These are phyloP conservation scores for Calocera cornea DNA, from an alignment of 768 basidiomycete genomes.

Conservation along the genomic window DNA sequence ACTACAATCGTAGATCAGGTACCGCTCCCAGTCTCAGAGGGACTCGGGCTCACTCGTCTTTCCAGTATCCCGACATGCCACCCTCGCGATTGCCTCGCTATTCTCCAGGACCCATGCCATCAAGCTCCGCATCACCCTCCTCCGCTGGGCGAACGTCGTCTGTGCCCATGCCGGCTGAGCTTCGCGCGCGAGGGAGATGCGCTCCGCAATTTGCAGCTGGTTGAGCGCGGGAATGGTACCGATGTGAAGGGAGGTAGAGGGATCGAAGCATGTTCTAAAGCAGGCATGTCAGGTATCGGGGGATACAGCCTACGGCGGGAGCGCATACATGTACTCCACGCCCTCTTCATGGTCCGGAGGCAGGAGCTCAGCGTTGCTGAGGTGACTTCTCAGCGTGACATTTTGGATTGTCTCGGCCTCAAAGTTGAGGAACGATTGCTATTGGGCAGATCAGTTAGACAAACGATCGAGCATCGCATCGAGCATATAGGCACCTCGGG, in stretches of 20 bases:
- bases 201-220: slow-evolving; percentile 52
- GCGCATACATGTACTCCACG: background rate
- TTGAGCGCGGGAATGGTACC: slow-evolving; percentile 65
- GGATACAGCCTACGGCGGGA: slow-evolving; percentile 13
- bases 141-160: slow-evolving; percentile 64
- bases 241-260: slow-evolving; percentile 73
- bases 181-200: slow-evolving; percentile 47
- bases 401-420: slow-evolving; percentile 39
- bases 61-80: slow-evolving; percentile 86
- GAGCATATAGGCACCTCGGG: slow-evolving; percentile 38
- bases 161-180: slow-evolving; percentile 65
- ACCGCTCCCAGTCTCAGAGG: background rate
- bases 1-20: slow-evolving; percentile 34
- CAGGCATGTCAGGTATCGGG: slow-evolving; percentile 29
- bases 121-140: slow-evolving; percentile 72
- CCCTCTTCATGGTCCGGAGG: slow-evolving; percentile 24
- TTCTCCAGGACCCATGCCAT: slow-evolving; percentile 89
- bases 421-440: slow-evolving; percentile 51
- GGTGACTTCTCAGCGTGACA: slow-evolving; percentile 54
- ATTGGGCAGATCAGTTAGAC: background rate
- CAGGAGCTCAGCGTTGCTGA: slow-evolving; percentile 38
- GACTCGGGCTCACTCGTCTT: slow-evolving; percentile 61
- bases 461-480: slow-evolving; percentile 12
- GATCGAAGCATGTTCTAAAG: slow-evolving; percentile 77
- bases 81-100: slow-evolving; percentile 69